Percentiles rank a stretch among this genome's conserved stretches.
Conservation (phyloP, 441 rosid genomes). For the Daphne laureola region DNA sequence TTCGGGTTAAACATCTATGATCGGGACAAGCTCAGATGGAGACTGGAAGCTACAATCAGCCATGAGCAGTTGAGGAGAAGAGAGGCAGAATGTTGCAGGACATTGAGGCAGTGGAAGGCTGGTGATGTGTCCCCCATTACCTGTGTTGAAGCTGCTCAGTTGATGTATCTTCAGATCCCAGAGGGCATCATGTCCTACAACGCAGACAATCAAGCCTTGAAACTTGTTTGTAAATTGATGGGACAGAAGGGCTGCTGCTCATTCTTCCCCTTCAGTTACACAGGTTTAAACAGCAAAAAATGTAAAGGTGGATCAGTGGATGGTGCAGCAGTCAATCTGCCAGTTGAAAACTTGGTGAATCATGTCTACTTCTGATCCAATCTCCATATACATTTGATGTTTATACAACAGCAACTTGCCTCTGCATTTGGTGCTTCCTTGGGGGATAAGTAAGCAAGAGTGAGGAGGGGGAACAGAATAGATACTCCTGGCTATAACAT, state of each 20-base stretch:
- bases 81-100: neutral
- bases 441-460: too few species aligned
- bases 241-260: conserved; percentile 1
- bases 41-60: conserved; percentile 7
- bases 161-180: conserved; percentile 13
- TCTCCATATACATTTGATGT: too few species aligned
- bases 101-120: neutral
- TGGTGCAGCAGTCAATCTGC: neutral
- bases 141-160: conserved; percentile 10
- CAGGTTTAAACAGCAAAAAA: neutral
- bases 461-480: too few species aligned
- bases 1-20: conserved; percentile 3
- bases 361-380: neutral
- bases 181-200: conserved; percentile 17
- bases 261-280: conserved; percentile 10
- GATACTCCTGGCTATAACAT: too few species aligned
- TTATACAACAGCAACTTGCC: too few species aligned
- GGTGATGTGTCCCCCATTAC: conserved; percentile 8
- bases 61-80: neutral
- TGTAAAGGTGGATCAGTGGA: neutral
- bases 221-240: conserved; percentile 8
- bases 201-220: conserved; percentile 3
- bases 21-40: conserved; percentile 12
- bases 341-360: neutral
- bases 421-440: too few species aligned